phyloP scores from a whole-genome alignment of 2,329 filamentous ascomycete species.

The Monosporascus cannonballus region DNA sequence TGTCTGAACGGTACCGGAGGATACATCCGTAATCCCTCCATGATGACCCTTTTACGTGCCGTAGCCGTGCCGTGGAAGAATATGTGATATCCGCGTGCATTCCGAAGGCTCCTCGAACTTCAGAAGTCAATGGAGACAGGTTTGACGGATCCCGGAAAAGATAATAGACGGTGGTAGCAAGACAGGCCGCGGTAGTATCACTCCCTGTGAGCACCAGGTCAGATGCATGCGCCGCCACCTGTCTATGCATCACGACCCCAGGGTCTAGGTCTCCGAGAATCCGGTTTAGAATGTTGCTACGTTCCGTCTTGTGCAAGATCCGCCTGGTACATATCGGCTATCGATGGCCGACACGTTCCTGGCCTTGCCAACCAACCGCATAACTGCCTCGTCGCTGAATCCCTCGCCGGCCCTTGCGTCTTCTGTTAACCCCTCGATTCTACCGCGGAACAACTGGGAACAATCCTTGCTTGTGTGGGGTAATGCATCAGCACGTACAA shows the following conservation, averaged over 20 bases:
- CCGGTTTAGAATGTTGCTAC: slow-evolving; percentile 18
- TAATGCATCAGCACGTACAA: slow-evolving; percentile 17
- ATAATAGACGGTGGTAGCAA: slow-evolving; percentile 11
- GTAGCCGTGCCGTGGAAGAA: background rate
- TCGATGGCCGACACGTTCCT: background rate
- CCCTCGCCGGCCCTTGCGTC: slow-evolving; percentile 12
- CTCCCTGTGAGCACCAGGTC: slow-evolving; percentile 20
- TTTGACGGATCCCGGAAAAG: slow-evolving; percentile 7
- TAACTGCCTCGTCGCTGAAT: slow-evolving; percentile 11
- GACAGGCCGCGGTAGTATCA: slow-evolving; percentile 11
- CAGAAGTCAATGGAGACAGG: slow-evolving; percentile 4
- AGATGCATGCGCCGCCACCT: slow-evolving; percentile 21
- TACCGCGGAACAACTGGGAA: slow-evolving; percentile 5
- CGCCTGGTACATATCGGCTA: slow-evolving; percentile 8
- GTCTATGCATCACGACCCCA: slow-evolving; percentile 12
- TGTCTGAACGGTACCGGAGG: slow-evolving; percentile 3
- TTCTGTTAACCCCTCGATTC: slow-evolving; percentile 7
- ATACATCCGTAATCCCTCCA: slow-evolving; percentile 6
- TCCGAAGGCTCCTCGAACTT: slow-evolving; percentile 10
- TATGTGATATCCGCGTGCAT: slow-evolving; percentile 4
- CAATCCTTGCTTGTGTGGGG: slow-evolving; percentile 10
- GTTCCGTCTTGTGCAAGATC: slow-evolving; percentile 5
- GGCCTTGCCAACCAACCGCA: slow-evolving; percentile 3
- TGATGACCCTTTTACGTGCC: slow-evolving; percentile 5
- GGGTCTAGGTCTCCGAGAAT: slow-evolving; percentile 14